Evolutionary conservation across 768 basidiomycete genomes (phyloP).

Genomic region (Mycena belliarum): DNA sequence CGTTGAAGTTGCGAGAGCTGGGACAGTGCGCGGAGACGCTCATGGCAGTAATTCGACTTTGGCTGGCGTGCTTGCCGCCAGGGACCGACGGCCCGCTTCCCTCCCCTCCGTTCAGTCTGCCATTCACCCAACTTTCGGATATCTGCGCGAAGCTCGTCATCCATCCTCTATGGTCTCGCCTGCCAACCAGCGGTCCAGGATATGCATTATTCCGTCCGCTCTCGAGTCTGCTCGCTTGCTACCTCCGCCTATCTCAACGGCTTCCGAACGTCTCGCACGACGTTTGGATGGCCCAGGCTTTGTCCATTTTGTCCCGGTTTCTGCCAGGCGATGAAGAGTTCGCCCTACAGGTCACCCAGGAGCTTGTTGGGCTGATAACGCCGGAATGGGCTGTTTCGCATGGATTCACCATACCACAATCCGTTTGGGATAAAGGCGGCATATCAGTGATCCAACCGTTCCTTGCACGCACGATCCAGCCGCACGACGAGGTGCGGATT

Average conservation of each 20-base stretch:
- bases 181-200: slow-evolving; percentile 24
- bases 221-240: slow-evolving; percentile 51
- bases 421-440: slow-evolving; percentile 54
- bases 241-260: slow-evolving; percentile 59
- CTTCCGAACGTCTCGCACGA: slow-evolving; percentile 57
- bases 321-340: slow-evolving; percentile 76
- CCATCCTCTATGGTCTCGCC: slow-evolving; percentile 53
- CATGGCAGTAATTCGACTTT: slow-evolving; percentile 56
- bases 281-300: slow-evolving; percentile 68
- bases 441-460: slow-evolving; percentile 60
- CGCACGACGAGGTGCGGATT: slow-evolving; percentile 43
- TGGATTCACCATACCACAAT: slow-evolving; percentile 36
- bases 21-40: slow-evolving; percentile 40
- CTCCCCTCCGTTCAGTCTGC: slow-evolving; percentile 62
- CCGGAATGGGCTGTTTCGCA: slow-evolving; percentile 41
- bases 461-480: slow-evolving; percentile 47
- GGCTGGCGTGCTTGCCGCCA: slow-evolving; percentile 61
- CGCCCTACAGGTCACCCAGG: slow-evolving; percentile 44
- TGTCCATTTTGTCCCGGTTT: slow-evolving; percentile 53
- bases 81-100: slow-evolving; percentile 37
- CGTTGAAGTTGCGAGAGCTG: slow-evolving; percentile 29
- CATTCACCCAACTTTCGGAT: slow-evolving; percentile 56
- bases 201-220: slow-evolving; percentile 52
- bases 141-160: slow-evolving; percentile 50
- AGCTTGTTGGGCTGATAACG: slow-evolving; percentile 39